Conservation (phyloP, 2,329 filamentous ascomycete species). For the Aspergillus sp. region DNA sequence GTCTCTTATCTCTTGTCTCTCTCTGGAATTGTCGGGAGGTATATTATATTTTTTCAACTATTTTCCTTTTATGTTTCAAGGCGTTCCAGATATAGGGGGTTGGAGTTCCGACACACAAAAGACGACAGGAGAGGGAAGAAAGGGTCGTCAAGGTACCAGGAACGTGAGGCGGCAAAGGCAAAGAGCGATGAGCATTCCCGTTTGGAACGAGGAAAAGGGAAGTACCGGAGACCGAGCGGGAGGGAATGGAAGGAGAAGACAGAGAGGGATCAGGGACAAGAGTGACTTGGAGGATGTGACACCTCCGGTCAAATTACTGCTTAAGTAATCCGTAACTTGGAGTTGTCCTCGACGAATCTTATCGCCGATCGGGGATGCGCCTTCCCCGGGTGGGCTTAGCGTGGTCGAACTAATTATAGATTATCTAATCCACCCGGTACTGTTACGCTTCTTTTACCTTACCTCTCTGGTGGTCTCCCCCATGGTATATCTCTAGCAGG, state of each 20-base stretch:
- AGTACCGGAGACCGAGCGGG: not conserved
- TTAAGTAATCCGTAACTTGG: not conserved
- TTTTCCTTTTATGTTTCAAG: not conserved
- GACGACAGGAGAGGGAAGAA: not conserved
- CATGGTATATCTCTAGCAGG: not conserved
- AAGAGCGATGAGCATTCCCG: not conserved
- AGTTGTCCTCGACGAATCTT: not conserved
- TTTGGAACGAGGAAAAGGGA: not conserved
- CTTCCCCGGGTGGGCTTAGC: not conserved
- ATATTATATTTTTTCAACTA: not conserved
- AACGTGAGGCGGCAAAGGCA: not conserved
- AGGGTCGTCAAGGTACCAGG: not conserved
- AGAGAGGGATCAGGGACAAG: too few relatives aligned
- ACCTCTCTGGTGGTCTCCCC: too few relatives aligned
- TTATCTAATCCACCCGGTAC: not conserved
- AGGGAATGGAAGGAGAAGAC: not conserved
- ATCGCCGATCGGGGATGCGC: not conserved
- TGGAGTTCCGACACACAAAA: not conserved
- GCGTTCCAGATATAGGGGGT: not conserved
- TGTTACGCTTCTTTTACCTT: too few relatives aligned
- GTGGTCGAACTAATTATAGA: not conserved
- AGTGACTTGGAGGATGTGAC: not conserved
- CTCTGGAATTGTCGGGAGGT: not conserved
- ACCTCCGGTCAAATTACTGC: not conserved
- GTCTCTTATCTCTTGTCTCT: not conserved